phyloP scores from a whole-genome alignment of 1,284 basidiomycete genomes.

The Rhodotorula sp. region DNA sequence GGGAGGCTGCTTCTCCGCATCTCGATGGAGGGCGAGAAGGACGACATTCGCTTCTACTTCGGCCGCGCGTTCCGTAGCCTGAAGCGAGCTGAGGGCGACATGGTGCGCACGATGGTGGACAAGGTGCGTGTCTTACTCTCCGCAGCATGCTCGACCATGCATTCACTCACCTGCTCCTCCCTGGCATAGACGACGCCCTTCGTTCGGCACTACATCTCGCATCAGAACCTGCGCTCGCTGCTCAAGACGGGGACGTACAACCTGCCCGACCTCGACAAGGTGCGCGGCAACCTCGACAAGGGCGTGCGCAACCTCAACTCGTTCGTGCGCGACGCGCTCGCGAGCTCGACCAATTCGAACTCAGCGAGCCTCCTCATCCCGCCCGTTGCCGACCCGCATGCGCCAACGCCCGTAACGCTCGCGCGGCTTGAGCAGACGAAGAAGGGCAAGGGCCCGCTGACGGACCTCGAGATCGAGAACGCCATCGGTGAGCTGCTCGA shows the following conservation, averaged over 20 bases:
- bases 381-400: conserved; percentile 32
- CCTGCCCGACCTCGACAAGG: conserved; percentile 46
- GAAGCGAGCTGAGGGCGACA: conserved; percentile 91
- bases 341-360: conserved; percentile 20
- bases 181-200: conserved; percentile 81
- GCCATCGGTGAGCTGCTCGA: conserved; percentile 92
- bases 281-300: conserved; percentile 41
- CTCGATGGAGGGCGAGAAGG: conserved; percentile 96
- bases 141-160: not conserved
- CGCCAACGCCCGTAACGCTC: conserved; percentile 48
- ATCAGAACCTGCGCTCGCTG: conserved; percentile 48
- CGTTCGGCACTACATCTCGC: conserved; percentile 84
- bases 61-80: conserved; percentile 91
- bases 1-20: conserved; percentile 80
- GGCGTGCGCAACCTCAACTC: conserved; percentile 43
- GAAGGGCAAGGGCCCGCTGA: conserved; percentile 54
- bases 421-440: conserved; percentile 49
- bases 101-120: conserved; percentile 95
- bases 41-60: conserved; percentile 94
- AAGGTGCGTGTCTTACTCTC: conserved; percentile 62
- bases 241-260: conserved; percentile 44
- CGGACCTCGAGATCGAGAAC: conserved; percentile 91
- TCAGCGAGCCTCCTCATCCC: conserved; percentile 27
- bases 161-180: not conserved
- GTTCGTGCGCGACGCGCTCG: conserved; percentile 41